Evolutionary conservation across 192 early-diverging fungal species (phyloP).

Genomic region (Rhizophagus sp.): DNA sequence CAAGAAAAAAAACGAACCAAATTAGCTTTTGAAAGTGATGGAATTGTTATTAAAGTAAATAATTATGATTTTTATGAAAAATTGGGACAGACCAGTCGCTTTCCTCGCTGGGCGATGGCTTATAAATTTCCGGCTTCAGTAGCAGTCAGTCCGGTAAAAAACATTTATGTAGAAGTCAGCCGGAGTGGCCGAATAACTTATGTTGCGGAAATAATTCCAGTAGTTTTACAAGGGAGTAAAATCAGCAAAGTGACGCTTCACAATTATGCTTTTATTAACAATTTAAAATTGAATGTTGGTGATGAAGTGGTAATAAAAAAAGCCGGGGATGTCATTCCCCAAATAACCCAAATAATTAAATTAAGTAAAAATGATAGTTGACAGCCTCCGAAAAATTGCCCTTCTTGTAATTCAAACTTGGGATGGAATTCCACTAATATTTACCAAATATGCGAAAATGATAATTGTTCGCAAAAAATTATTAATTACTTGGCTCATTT

Average conservation of each 20-base stretch:
- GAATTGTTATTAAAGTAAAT: not conserved
- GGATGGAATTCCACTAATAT: not conserved
- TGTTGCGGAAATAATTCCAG: not conserved
- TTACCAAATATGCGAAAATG: slow-evolving; percentile 5
- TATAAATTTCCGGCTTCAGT: not conserved
- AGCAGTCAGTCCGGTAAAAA: not conserved
- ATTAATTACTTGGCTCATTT: not conserved
- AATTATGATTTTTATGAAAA: not conserved
- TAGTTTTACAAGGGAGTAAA: not conserved
- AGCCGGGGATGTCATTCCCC: slow-evolving; percentile 8
- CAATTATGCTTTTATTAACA: not conserved
- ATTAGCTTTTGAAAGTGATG: not conserved
- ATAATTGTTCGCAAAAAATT: not conserved
- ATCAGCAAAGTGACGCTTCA: slow-evolving; percentile 1
- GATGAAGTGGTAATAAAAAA: slow-evolving; percentile 4
- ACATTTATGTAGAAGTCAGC: not conserved
- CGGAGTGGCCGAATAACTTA: slow-evolving; percentile 8
- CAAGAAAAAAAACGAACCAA: not conserved
- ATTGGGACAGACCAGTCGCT: slow-evolving; percentile 7
- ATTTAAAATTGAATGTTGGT: not conserved
- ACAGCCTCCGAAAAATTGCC: not conserved
- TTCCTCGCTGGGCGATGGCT: slow-evolving; percentile 10
- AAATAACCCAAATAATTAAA: slow-evolving; percentile 5
- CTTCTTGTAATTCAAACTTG: not conserved
- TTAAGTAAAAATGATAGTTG: not conserved